Conservation (phyloP, 2,329 filamentous ascomycete species). For the Boeremia lycopersici region DNA sequence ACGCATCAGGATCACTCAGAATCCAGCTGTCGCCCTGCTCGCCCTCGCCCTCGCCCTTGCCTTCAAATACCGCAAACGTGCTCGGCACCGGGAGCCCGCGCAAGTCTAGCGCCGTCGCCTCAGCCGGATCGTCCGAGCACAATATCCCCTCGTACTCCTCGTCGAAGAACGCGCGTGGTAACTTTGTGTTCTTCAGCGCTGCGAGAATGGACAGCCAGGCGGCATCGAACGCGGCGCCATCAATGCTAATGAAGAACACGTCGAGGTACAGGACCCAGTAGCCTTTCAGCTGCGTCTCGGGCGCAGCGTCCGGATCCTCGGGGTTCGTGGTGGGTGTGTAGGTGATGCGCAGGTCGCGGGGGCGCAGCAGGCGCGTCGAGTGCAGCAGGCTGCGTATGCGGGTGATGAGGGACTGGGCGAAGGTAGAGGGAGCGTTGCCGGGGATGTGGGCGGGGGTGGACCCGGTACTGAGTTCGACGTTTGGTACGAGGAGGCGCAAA, state of each 20-base stretch:
- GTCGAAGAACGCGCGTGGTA: conserved; percentile 85
- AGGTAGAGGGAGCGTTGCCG: conserved; percentile 76
- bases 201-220: conserved; percentile 85
- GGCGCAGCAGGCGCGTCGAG: conserved; percentile 68
- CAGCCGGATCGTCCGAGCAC: conserved; percentile 67
- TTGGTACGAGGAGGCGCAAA: conserved; percentile 82
- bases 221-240: conserved; percentile 90
- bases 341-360: conserved; percentile 75
- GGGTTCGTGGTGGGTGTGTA: conserved; percentile 58
- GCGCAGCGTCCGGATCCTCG: conserved; percentile 56
- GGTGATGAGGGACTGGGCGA: conserved; percentile 85
- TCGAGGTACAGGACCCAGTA: conserved; percentile 98
- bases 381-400: conserved; percentile 78
- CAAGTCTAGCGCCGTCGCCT: conserved; percentile 64
- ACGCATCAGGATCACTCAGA: conserved; percentile 83
- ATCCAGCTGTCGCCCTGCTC: conserved; percentile 64
- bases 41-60: conserved; percentile 51
- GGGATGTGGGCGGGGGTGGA: conserved; percentile 86
- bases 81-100: conserved; percentile 74
- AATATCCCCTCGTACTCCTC: conserved; percentile 77
- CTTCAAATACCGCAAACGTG: conserved; percentile 75
- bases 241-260: conserved; percentile 89
- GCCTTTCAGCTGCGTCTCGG: conserved; percentile 67
- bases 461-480: conserved; percentile 89
- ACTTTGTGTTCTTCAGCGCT: conserved; percentile 75